Conservation (phyloP, 768 basidiomycete genomes). For the Hortiboletus campestris region DNA sequence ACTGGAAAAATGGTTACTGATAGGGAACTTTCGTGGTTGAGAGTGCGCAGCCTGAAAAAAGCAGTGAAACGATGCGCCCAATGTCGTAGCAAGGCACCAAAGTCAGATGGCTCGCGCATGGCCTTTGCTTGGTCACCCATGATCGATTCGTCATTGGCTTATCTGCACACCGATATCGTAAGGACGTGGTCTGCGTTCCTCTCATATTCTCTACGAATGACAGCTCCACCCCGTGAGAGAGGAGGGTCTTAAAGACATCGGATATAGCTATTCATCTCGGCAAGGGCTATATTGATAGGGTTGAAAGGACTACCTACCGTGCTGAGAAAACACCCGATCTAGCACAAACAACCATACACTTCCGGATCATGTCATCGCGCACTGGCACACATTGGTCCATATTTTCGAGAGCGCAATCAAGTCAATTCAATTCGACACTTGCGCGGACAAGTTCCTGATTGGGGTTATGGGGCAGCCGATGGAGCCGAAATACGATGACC, state of each 20-base stretch:
- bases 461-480: constrained; percentile 15
- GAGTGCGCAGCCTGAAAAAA: background rate
- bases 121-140: constrained; percentile 8
- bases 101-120: constrained; percentile 6
- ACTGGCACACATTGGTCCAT: background rate
- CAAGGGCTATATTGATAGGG: background rate
- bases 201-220: constrained; percentile 1
- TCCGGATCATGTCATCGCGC: constrained; percentile 11
- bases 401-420: background rate
- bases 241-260: background rate
- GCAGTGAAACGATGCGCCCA: background rate
- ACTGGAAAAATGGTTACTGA: background rate
- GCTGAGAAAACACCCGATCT: background rate
- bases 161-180: constrained; percentile 11
- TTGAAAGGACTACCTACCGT: constrained; percentile 3
- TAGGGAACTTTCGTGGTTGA: background rate
- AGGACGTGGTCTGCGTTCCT: background rate
- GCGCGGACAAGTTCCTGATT: constrained; percentile 9
- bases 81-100: background rate
- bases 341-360: background rate
- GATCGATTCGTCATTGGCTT: background rate
- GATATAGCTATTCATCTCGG: constrained; percentile 14
- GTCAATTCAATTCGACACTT: constrained; percentile 5
- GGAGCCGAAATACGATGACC: constrained; percentile 21
- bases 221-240: constrained; percentile 13